These are phyloP conservation scores for Jaapia argillacea DNA, from an alignment of 768 basidiomycete species.

Conservation along the genomic window DNA sequence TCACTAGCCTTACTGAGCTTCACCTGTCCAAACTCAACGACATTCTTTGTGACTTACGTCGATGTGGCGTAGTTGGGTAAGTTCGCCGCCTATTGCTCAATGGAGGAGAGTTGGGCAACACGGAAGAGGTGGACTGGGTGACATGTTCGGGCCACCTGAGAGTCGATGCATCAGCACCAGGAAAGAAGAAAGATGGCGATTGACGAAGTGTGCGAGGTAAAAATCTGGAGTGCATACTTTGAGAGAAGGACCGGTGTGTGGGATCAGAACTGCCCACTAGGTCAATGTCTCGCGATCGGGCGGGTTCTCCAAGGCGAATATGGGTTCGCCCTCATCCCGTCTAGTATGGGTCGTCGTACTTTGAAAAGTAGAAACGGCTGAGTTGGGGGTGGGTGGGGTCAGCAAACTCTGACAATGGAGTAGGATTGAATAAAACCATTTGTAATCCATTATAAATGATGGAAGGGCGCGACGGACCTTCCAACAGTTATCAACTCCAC, in stretches of 20 bases:
- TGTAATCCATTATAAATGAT: too few relatives aligned
- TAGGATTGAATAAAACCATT: not conserved
- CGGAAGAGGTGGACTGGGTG: constrained; percentile 62
- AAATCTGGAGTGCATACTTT: too few relatives aligned
- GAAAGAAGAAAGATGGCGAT: too few relatives aligned
- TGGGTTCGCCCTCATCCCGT: constrained; percentile 22
- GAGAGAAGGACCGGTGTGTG: constrained; percentile 62
- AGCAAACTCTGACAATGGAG: constrained; percentile 41
- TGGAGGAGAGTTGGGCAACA: constrained; percentile 55
- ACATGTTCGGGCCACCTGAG: constrained; percentile 56
- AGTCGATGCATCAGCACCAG: not conserved
- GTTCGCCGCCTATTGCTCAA: constrained; percentile 40
- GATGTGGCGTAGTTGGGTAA: constrained; percentile 47
- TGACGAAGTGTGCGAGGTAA: constrained; percentile 1
- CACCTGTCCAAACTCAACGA: constrained; percentile 47
- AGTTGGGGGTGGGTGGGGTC: constrained; percentile 39
- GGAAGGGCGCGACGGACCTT: constrained; percentile 50
- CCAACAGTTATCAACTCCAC: constrained; percentile 60
- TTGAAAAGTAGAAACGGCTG: constrained; percentile 8
- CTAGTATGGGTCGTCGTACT: not conserved
- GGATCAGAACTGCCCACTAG: constrained; percentile 69
- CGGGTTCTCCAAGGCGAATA: constrained; percentile 36
- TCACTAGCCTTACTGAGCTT: too few relatives aligned
- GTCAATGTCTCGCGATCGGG: constrained; percentile 69
- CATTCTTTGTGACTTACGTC: constrained; percentile 46